A percentile compares a stretch with the other conserved stretches of the same genome.
Evolutionary conservation across 805 yeast species (phyloP).

Genomic region (Suhomyces kilbournensis): DNA sequence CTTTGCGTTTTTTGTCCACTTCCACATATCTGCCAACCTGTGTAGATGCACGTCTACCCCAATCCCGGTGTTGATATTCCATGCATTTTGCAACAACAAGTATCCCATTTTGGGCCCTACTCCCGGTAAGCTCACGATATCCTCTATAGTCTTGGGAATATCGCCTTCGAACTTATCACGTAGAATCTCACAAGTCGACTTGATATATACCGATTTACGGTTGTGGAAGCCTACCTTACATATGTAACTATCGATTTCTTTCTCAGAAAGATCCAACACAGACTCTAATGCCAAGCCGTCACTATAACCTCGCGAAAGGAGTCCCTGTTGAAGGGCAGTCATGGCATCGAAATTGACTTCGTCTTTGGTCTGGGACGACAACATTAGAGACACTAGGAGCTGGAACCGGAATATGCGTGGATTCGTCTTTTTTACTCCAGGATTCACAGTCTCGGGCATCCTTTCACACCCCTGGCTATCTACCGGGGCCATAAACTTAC

Average conservation of each 20-base stretch:
- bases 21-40: conserved; percentile 74
- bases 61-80: conserved; percentile 76
- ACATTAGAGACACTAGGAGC: conserved; percentile 74
- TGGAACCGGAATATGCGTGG: conserved; percentile 62
- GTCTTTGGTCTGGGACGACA: conserved; percentile 90
- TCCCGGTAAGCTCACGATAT: conserved; percentile 72
- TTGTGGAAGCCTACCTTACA: conserved; percentile 83
- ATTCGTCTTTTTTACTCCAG: conserved; percentile 24
- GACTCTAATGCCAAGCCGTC: conserved; percentile 61
- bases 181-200: conserved; percentile 55
- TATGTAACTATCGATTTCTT: conserved; percentile 62
- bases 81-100: conserved; percentile 74
- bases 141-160: conserved; percentile 68
- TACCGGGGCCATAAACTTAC: conserved; percentile 71
- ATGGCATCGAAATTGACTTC: conserved; percentile 78
- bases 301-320: conserved; percentile 34
- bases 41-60: conserved; percentile 94
- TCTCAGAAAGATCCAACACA: conserved; percentile 47
- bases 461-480: conserved; percentile 84
- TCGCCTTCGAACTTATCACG: conserved; percentile 55
- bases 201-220: conserved; percentile 71
- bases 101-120: conserved; percentile 97
- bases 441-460: conserved; percentile 44
- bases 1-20: conserved; percentile 59
- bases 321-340: conserved; percentile 50